Evolutionary conservation across 2,329 filamentous ascomycete genomes (phyloP).

Genomic region (Acrocalymma vagum): DNA sequence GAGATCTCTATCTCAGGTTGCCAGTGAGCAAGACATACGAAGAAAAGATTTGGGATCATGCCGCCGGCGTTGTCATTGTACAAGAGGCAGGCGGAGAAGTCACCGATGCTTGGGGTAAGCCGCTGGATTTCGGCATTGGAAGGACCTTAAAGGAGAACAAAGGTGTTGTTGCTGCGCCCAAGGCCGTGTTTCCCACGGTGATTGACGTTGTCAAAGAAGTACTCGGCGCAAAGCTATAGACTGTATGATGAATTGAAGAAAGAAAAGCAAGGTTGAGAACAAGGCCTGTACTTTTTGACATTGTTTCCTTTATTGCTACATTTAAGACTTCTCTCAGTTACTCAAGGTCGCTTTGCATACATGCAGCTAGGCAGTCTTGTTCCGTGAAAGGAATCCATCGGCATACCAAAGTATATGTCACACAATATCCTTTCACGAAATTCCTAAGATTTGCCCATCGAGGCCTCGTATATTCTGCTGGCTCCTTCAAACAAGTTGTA

Average conservation of each 20-base stretch:
- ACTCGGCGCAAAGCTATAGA: slow-evolving; percentile 54
- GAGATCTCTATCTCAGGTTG: slow-evolving; percentile 91
- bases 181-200: slow-evolving; percentile 76
- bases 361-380: too few relatives aligned
- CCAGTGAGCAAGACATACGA: slow-evolving; percentile 88
- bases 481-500: too few relatives aligned
- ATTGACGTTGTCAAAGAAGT: slow-evolving; percentile 85
- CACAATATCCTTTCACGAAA: too few relatives aligned
- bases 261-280: too few relatives aligned
- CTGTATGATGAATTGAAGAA: too few relatives aligned
- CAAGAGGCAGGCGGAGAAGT: slow-evolving; percentile 92
- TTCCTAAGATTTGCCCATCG: too few relatives aligned
- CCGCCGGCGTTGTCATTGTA: slow-evolving; percentile 92
- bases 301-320: too few relatives aligned
- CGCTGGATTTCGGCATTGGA: slow-evolving; percentile 85
- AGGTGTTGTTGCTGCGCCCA: slow-evolving; percentile 89
- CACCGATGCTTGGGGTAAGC: slow-evolving; percentile 85
- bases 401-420: too few relatives aligned
- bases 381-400: too few relatives aligned
- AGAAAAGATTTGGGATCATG: slow-evolving; percentile 99
- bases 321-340: too few relatives aligned
- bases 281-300: not conserved
- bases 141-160: slow-evolving; percentile 90
- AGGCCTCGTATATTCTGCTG: too few relatives aligned
- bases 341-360: too few relatives aligned